Conservation (phyloP, 768 basidiomycete species). For the Wakefieldia striispora region DNA sequence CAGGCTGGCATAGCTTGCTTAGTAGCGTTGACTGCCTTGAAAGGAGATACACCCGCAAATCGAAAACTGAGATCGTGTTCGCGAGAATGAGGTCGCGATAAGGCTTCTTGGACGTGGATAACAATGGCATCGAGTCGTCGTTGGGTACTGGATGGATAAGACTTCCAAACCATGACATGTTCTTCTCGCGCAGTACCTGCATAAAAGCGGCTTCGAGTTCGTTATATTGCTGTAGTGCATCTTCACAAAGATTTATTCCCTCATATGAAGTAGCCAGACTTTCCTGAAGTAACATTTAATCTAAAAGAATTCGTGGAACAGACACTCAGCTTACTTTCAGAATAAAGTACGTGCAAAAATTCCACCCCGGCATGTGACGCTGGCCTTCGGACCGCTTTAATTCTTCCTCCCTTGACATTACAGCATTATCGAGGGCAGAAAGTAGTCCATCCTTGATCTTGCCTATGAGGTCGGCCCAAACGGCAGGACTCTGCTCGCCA, state of each 20-base stretch:
- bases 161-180: constrained; percentile 89
- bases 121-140: constrained; percentile 79
- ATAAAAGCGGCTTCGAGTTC: constrained; percentile 88
- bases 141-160: constrained; percentile 65
- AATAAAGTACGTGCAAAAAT: constrained; percentile 96
- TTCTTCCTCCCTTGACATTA: constrained; percentile 84
- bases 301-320: not conserved
- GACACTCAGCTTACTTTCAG: constrained; percentile 64
- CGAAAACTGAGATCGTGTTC: constrained; percentile 90
- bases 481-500: constrained; percentile 68
- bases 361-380: constrained; percentile 94
- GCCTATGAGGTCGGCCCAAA: constrained; percentile 85
- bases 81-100: constrained; percentile 88
- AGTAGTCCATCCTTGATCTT: constrained; percentile 90
- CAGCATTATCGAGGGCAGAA: constrained; percentile 77
- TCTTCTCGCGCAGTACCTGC: constrained; percentile 71
- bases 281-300: constrained; percentile 56
- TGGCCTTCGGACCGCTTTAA: constrained; percentile 87
- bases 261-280: constrained; percentile 90
- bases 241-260: constrained; percentile 85
- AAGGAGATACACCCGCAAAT: constrained; percentile 89
- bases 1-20: constrained; percentile 61
- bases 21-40: constrained; percentile 81
- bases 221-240: constrained; percentile 84
- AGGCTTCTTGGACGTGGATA: constrained; percentile 77